These are phyloP conservation scores for Cladobotryum mycophilum DNA, from an alignment of 2,329 filamentous ascomycete species.

Conservation along the genomic window DNA sequence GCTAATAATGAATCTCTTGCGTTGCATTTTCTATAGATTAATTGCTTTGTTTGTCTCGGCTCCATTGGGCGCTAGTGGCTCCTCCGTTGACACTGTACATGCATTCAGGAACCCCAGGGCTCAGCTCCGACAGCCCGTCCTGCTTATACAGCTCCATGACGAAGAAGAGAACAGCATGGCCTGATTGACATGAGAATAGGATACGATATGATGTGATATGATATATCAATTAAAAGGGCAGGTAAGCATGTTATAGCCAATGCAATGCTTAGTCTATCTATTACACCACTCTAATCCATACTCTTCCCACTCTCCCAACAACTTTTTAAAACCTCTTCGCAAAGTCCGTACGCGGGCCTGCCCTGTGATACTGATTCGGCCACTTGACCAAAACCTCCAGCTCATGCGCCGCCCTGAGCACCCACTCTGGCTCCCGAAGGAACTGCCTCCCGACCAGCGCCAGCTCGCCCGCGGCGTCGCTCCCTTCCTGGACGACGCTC, in stretches of 20 bases:
- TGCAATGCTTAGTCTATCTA: not conserved
- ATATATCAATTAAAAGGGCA: not conserved
- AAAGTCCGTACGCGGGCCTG: conserved; percentile 14
- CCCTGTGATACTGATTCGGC: conserved; percentile 58
- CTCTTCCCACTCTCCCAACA: not conserved
- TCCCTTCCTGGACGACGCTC: conserved; percentile 43
- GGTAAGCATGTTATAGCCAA: not conserved
- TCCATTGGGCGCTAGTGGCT: no score
- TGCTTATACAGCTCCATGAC: no score
- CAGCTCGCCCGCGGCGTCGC: conserved; percentile 50
- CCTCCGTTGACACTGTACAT: no score
- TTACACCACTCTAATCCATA: not conserved
- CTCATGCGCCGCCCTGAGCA: conserved; percentile 65
- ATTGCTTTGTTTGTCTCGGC: no score
- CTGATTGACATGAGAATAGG: no score
- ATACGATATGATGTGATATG: no score
- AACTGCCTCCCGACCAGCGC: conserved; percentile 70
- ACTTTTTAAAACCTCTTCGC: conserved; percentile 6
- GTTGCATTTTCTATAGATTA: no score
- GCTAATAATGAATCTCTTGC: no score
- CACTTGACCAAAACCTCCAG: conserved; percentile 64
- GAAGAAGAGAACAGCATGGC: no score
- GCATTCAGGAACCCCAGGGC: no score
- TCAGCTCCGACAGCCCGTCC: no score
- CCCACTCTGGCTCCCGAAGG: conserved; percentile 74